phyloP scores from a whole-genome alignment of 192 early-diverging fungal genomes.

The Ramicandelaber brevisporus region DNA sequence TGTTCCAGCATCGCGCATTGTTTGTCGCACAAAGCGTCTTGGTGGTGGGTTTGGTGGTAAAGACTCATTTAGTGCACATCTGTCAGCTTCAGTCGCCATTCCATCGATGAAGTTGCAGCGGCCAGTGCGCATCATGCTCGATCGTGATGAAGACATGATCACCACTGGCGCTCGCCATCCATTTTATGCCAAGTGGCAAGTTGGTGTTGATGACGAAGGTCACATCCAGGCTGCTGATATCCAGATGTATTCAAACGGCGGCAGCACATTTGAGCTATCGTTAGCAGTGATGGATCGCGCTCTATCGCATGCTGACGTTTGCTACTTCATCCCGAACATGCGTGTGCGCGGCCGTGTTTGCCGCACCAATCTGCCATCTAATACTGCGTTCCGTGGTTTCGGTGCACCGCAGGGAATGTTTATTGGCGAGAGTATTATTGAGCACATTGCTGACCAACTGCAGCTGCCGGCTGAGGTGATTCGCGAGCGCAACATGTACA shows the following conservation, averaged over 20 bases:
- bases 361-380: conserved; percentile 40
- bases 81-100: conserved; percentile 26
- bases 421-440: conserved; percentile 36
- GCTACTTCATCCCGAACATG: conserved; percentile 39
- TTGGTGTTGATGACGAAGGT: conserved; percentile 37
- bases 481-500: conserved; percentile 31
- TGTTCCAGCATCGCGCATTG: conserved; percentile 26
- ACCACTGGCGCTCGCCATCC: conserved; percentile 36
- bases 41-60: conserved; percentile 57
- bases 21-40: conserved; percentile 38
- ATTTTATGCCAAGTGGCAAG: conserved; percentile 38
- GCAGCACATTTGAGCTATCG: conserved; percentile 22
- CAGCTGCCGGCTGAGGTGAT: conserved; percentile 23
- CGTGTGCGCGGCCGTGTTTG: conserved; percentile 26
- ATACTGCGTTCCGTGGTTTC: conserved; percentile 53
- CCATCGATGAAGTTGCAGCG: conserved; percentile 24
- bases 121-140: conserved; percentile 40
- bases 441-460: conserved; percentile 34
- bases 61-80: conserved; percentile 20
- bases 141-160: conserved; percentile 44
- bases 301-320: conserved; percentile 33
- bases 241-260: conserved; percentile 19
- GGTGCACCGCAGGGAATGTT: conserved; percentile 56
- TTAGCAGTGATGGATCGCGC: conserved; percentile 29
- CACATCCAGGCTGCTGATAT: conserved; percentile 26